Base-by-base conservation (phyloP, 805 yeast species). In the Cyberlindnera nakhonratchasimensis region DNA sequence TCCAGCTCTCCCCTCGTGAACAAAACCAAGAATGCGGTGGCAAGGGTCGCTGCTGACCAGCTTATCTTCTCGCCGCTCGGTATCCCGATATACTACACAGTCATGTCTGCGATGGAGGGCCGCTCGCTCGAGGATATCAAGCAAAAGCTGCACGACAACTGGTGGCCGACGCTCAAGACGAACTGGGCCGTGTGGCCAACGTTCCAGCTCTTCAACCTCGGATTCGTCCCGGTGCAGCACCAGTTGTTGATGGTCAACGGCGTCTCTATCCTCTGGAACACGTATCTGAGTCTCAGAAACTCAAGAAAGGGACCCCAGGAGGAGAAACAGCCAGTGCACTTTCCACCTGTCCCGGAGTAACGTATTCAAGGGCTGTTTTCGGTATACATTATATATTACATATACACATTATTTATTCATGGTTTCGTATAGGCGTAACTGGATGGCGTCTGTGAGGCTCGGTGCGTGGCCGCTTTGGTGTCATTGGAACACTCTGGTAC, bases 161-260 rank as follows among this genome's bases (percentile, higher is more conserved):
- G 79, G 77, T 65, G 79, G 80, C 71, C 74, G 4, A 89, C 96
- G 0, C 63, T 90, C 31, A 59, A 69, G 25, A 71, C 85, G 14
- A 90, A 89, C 61, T 88, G 95, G 90, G 57, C 71, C 39, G 83
- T 91, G 11, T 93, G 98, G 99, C 98, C 98, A 0, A 63, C 77
- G 0, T 85, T 93, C 48, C 98, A 93, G 64, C 55, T 80, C 41
- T 49, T 82, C 47, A 93, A 91, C 64, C 87, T 91, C 57, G 72
- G 80, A 34, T 54, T 86, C 7, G 74, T 88, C 3, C 97, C 97
- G 0, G 74, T 80, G 7, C 80, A 80, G 33, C 77, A 75, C 52
- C 73, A 95, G 29, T 62, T 90, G 34, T 54, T 86, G 34, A 69
- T 79, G 10, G 95, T 85, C 23, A 87, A 87, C 55, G 45, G 79